Evolutionary conservation across 2,329 filamentous ascomycete genomes (phyloP), one percentile per base, ranked within the genome.

Genomic region (Clathrospora elynae): DNA sequence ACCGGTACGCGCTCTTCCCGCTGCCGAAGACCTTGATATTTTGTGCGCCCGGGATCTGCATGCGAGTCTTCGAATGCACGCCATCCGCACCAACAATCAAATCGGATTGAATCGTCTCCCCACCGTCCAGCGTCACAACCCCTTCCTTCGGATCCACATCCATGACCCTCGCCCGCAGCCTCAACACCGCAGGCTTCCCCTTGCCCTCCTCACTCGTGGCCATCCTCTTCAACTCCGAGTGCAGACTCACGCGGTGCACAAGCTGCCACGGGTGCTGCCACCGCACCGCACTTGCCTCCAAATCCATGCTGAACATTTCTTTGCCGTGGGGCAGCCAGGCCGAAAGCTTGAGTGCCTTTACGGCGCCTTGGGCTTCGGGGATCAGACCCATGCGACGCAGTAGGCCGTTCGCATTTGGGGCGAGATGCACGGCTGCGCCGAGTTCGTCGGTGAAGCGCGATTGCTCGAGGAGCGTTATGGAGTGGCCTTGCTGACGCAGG

Each of bases 361-460:
- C 53, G 1, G 75, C 71, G 2, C 74, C 74, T 28, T 69, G 69
- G 0, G 62, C 59, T 40, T 73, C 68, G 0, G 72, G 67, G 34
- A 66, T 61, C 1, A 79, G 51, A 0, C 76, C 75, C 34, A 78
- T 62, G 20, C 73, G 65, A 8, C 66, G 63, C 3, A 86, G 67
- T 2, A 85, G 64, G 0, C 80, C 79, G 60, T 84, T 83, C 2
- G 76, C 71, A 54, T 86, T 87, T 0, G 84, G 81, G 0, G 79
- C 76, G 4, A 86, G 61, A 55, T 85, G 81, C n/a, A 86, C 75
- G 0, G 82, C 82, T 3, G 83, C 82, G 0, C 82, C 83, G 1
- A 74, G 67, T 61, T 85, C 82, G 35, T 71, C 76, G 11, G 77
- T 75, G 22, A 84, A 76, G 2, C 70, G 69, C 0, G 80, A 83